phyloP scores from a whole-genome alignment of 768 basidiomycete species.

The Tulasnella sp. region DNA sequence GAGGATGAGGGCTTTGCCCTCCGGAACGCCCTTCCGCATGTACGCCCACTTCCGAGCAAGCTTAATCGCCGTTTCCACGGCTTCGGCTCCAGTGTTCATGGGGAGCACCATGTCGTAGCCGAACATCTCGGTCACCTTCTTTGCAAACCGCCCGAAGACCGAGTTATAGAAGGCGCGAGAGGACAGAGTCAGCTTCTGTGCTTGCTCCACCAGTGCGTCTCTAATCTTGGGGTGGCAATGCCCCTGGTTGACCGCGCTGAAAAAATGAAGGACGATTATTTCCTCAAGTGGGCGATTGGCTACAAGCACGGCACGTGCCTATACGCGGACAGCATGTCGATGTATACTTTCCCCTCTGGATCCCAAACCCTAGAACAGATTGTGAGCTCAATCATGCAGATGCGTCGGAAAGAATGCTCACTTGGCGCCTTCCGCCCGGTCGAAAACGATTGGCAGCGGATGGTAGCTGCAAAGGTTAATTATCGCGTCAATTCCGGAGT shows the following conservation, averaged over 20 bases:
- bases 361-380: constrained; percentile 69
- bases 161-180: constrained; percentile 96
- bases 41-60: constrained; percentile 97
- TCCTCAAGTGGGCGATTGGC: not conserved
- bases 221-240: constrained; percentile 92
- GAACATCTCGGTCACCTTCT: constrained; percentile 77
- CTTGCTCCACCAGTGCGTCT: constrained; percentile 73
- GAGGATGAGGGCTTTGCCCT: constrained; percentile 80
- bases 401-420: constrained; percentile 46
- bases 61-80: constrained; percentile 96
- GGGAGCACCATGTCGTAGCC: constrained; percentile 94
- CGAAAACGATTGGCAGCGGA: constrained; percentile 91
- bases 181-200: constrained; percentile 85
- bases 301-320: constrained; percentile 56
- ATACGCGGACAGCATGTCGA: constrained; percentile 97
- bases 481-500: constrained; percentile 42
- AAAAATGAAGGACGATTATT: not conserved
- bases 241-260: constrained; percentile 87
- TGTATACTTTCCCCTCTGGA: constrained; percentile 90
- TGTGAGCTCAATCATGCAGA: constrained; percentile 13
- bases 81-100: constrained; percentile 99
- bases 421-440: constrained; percentile 84
- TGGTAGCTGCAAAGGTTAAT: constrained; percentile 68
- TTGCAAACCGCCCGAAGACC: constrained; percentile 84
- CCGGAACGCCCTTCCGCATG: constrained; percentile 72